Base-by-base conservation (phyloP, 2,329 filamentous ascomycete species). In the Paecilomyces sp. region DNA sequence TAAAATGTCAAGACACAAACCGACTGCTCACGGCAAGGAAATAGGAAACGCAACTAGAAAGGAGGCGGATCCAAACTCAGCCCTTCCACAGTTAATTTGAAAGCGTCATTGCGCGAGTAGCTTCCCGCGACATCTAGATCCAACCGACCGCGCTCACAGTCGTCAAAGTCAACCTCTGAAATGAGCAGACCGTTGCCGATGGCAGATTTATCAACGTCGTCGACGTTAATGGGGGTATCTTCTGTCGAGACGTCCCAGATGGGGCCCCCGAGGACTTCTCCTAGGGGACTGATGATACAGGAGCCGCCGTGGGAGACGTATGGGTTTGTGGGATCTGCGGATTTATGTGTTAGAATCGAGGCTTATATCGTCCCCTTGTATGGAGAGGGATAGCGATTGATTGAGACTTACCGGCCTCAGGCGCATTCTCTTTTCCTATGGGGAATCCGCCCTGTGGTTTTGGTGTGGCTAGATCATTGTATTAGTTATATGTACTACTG, bases 41-140 rank as follows among this genome's bases (percentile, higher is more conserved):
- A 18, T 13, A 4, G 8, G 12, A 47, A n/a, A 6, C n/a, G 7
- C 31, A 33, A 9, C 24, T 53, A 53, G 13, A 53, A 80, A 15
- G 84, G 82, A n/a, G 84, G 84, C 5, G 85, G 85, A 58, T 77
- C 79, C 55, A 88, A 66, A 68, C 86, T 83, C 65, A 88, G 65
- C 0, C 85, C 85, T 57, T 85, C 80, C 2, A 87, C 85, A 0
- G 75, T 82, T 58, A 88, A 69, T 64, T 80, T 80, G 68, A 88
- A 88, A 15, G 83, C 78, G 70, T 88, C 87, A 63, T 83, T 89
- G 71, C 91, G 83, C 2, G 91, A 92, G 74, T 96, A 96, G 70
- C 88, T 92, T 0, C 92, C 92, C 1, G 86, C 91, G 41, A 90
- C 86, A 77, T 96, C 92, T 54, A 96, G 73, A 72, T 96, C 92